phyloP scores from a whole-genome alignment of 805 yeast genomes.

The Cyberlindnera nakhonratchasimensis region DNA sequence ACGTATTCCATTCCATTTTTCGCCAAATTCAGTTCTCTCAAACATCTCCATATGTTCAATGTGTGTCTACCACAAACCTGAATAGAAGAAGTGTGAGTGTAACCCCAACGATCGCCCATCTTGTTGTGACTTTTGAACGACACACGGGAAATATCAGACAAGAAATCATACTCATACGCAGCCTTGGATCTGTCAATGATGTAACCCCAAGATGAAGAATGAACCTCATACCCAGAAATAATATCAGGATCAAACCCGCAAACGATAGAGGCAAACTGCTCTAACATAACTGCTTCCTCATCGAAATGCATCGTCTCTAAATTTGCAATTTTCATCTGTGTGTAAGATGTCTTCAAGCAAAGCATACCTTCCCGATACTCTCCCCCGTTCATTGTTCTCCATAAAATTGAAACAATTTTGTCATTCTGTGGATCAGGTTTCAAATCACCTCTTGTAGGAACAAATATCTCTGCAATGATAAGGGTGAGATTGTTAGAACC shows the following conservation, averaged over 20 bases:
- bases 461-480: conserved; percentile 68
- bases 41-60: conserved; percentile 78
- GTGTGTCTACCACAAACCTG: conserved; percentile 77
- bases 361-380: conserved; percentile 36
- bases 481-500: conserved; percentile 49
- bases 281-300: conserved; percentile 58
- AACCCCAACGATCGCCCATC: conserved; percentile 74
- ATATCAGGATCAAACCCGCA: conserved; percentile 81
- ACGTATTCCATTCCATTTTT: conserved; percentile 78
- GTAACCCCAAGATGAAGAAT: conserved; percentile 87
- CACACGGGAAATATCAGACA: conserved; percentile 62
- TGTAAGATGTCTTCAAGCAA: conserved; percentile 28
- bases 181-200: conserved; percentile 58
- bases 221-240: conserved; percentile 80
- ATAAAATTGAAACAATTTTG: conserved; percentile 55
- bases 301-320: conserved; percentile 31
- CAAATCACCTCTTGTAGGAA: conserved; percentile 44
- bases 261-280: conserved; percentile 51
- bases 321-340: conserved; percentile 10
- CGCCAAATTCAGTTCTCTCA: conserved; percentile 62
- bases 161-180: conserved; percentile 48
- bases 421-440: conserved; percentile 68
- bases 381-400: conserved; percentile 51
- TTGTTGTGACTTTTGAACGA: conserved; percentile 45
- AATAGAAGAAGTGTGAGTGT: conserved; percentile 69